Conservation (phyloP, 179 eudicot genomes). For the Beta macrorhiza region DNA sequence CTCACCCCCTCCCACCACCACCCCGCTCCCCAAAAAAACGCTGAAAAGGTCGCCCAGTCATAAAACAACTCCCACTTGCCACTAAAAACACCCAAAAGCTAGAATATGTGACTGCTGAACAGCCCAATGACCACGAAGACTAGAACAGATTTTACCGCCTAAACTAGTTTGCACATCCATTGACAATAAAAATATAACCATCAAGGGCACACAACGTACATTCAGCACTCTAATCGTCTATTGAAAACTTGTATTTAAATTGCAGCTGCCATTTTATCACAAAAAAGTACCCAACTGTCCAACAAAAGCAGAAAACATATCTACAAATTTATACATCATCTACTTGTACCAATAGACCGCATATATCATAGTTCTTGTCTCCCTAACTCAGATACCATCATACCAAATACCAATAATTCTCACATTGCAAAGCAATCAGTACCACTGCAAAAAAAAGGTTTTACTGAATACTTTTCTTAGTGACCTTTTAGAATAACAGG, state of each 20-base stretch:
- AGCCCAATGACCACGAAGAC: not conserved
- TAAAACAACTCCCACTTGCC: no score
- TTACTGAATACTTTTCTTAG: not conserved
- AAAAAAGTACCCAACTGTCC: not conserved
- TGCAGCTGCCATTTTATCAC: not conserved
- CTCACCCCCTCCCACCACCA: not conserved
- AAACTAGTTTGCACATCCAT: not conserved
- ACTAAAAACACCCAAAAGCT: no score
- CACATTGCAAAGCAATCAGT: not conserved
- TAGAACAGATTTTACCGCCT: not conserved
- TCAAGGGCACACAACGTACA: not conserved
- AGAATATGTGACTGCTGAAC: not conserved
- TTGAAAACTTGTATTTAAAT: not conserved
- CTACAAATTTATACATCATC: not conserved
- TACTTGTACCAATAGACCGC: not conserved
- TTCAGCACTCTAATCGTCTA: not conserved
- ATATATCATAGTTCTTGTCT: not conserved
- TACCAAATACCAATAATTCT: not conserved
- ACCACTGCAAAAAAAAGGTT: not conserved
- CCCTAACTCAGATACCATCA: not conserved
- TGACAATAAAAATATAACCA: not conserved
- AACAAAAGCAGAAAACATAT: not conserved
- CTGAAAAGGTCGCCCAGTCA: not conserved
- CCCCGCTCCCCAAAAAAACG: not conserved
- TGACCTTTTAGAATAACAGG: constrained; percentile 84